Evolutionary conservation across 495 filamentous ascomycete genomes (phyloP).

Genomic region (Opeltia flavorubescens): DNA sequence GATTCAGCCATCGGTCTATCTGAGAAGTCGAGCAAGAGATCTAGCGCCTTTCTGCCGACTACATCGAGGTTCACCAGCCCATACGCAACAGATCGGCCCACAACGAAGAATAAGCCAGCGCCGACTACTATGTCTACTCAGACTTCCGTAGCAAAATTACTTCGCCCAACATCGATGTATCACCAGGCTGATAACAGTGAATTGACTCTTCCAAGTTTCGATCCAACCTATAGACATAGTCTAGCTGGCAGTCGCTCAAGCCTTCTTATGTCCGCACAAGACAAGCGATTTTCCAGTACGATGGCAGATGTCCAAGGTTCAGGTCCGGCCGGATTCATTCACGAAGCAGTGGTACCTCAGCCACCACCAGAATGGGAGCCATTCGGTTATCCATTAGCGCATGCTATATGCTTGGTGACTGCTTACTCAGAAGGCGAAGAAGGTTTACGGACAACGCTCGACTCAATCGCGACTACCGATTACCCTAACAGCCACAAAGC

Average conservation of each 20-base stretch:
- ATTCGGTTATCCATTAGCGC: conserved; percentile 87
- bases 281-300: conserved; percentile 36
- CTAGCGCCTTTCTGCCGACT: conserved; percentile 63
- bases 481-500: conserved; percentile 98
- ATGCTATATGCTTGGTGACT: conserved; percentile 87
- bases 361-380: conserved; percentile 96
- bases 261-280: conserved; percentile 30
- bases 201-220: conserved; percentile 35
- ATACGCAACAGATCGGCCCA: conserved; percentile 52
- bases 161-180: conserved; percentile 58
- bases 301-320: conserved; percentile 52
- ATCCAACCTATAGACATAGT: conserved; percentile 24
- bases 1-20: conserved; percentile 48
- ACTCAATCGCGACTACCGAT: conserved; percentile 94
- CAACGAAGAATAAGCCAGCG: conserved; percentile 34
- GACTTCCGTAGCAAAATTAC: conserved; percentile 57
- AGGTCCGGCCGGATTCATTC: conserved; percentile 87
- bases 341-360: conserved; percentile 90
- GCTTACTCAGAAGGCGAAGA: conserved; percentile 95
- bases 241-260: conserved; percentile 36
- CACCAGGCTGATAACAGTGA: conserved; percentile 57
- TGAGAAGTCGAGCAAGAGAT: conserved; percentile 66
- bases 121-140: conserved; percentile 97
- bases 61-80: conserved; percentile 93
- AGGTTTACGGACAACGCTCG: conserved; percentile 82